phyloP scores from a whole-genome alignment of 148 eudicot species.

The Rhododendron molle region DNA sequence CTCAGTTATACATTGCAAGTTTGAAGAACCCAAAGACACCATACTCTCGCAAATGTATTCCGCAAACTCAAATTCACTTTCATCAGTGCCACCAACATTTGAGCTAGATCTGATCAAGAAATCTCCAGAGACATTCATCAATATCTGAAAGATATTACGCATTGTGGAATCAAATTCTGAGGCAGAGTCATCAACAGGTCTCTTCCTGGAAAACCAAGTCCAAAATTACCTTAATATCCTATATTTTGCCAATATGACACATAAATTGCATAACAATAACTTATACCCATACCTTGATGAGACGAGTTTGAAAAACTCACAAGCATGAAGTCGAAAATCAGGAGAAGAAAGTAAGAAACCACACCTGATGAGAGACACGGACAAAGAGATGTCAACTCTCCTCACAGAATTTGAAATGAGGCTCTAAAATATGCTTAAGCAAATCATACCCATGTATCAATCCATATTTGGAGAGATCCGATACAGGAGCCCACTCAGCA shows the following conservation, averaged over 20 bases:
- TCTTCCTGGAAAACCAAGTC: constrained; percentile 55
- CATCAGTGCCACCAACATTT: constrained; percentile 37
- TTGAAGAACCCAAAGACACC: constrained; percentile 79
- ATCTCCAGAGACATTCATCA: constrained; percentile 74
- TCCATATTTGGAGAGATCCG: constrained; percentile 85
- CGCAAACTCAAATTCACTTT: constrained; percentile 74
- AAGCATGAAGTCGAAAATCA: constrained; percentile 94
- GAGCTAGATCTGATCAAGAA: constrained; percentile 66
- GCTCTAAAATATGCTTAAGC: not conserved
- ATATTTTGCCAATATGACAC: not conserved
- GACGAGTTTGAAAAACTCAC: constrained; percentile 91
- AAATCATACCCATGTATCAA: constrained; percentile 71
- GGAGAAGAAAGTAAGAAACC: constrained; percentile 90
- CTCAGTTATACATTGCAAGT: constrained; percentile 66
- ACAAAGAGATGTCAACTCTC: constrained; percentile 5
- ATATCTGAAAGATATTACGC: constrained; percentile 59
- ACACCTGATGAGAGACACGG: constrained; percentile 49
- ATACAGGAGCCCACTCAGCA: constrained; percentile 98
- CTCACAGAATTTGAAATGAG: not conserved
- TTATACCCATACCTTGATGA: constrained; percentile 62
- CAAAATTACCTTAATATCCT: constrained; percentile 1
- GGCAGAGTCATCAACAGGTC: constrained; percentile 71
- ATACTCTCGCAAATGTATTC: constrained; percentile 88
- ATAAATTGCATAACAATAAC: constrained; percentile 3
- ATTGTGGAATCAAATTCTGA: constrained; percentile 83